Evolutionary conservation across 768 basidiomycete species (phyloP).

Genomic region (Boletus rubescentipes): DNA sequence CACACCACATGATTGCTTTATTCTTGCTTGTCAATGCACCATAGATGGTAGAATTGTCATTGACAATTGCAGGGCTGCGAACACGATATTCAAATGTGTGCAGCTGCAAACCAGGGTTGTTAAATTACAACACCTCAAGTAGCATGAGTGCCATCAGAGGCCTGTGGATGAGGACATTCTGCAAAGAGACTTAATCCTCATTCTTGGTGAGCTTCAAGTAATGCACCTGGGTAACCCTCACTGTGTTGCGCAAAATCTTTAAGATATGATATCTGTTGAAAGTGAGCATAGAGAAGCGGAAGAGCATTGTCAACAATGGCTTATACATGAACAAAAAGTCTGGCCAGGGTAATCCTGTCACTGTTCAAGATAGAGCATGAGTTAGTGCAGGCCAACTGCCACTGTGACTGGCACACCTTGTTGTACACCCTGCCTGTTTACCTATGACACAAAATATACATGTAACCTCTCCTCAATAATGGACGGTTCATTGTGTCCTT

Average conservation of each 20-base stretch:
- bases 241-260: conserved; percentile 61
- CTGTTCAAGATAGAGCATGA: conserved; percentile 30
- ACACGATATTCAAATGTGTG: conserved; percentile 68
- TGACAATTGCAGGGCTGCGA: conserved; percentile 59
- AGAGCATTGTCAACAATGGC: conserved; percentile 70
- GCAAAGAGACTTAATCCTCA: neutral
- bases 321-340: conserved; percentile 67
- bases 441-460: conserved; percentile 53
- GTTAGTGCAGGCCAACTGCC: neutral
- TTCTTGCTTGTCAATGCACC: conserved; percentile 42
- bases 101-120: conserved; percentile 48
- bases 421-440: conserved; percentile 34
- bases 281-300: conserved; percentile 83
- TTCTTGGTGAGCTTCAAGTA: neutral
- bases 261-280: conserved; percentile 84
- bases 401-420: conserved; percentile 39
- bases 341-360: conserved; percentile 47
- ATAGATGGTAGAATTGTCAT: conserved; percentile 45
- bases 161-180: conserved; percentile 86
- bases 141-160: conserved; percentile 81
- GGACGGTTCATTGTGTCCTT: conserved; percentile 45
- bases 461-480: conserved; percentile 66
- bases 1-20: conserved; percentile 54
- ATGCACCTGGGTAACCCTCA: conserved; percentile 71
- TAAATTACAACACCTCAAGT: conserved; percentile 55